A percentile compares a stretch with the other conserved stretches of the same genome.
Evolutionary conservation across 2,329 filamentous ascomycete genomes (phyloP).

Genomic region (Ophiostoma ips): DNA sequence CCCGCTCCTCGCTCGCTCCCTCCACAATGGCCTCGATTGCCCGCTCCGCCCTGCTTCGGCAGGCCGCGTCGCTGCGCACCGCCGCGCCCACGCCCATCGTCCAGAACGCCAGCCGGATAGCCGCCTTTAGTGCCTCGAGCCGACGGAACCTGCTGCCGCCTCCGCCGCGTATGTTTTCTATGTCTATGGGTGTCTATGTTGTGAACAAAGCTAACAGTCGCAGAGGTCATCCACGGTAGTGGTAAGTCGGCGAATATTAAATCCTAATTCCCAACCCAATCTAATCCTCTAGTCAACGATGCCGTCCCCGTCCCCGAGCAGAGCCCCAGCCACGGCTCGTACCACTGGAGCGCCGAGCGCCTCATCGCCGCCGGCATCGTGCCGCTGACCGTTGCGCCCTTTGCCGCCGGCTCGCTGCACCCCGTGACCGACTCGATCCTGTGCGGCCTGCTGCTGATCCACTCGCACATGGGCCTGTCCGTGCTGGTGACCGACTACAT

Average conservation of each 20-base stretch:
- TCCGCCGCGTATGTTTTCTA: conserved; percentile 56
- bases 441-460: conserved; percentile 69
- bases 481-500: conserved; percentile 86
- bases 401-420: conserved; percentile 83
- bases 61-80: conserved; percentile 25
- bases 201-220: not conserved
- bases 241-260: conserved; percentile 34
- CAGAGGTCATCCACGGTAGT: conserved; percentile 63
- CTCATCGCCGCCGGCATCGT: conserved; percentile 67
- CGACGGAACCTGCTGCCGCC: conserved; percentile 66
- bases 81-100: conserved; percentile 15
- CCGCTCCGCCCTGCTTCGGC: conserved; percentile 41
- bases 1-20: not conserved
- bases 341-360: conserved; percentile 97
- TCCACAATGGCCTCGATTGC: conserved; percentile 41
- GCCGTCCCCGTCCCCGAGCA: conserved; percentile 59
- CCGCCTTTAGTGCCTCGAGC: conserved; percentile 77
- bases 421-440: conserved; percentile 76
- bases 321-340: conserved; percentile 74
- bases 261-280: not conserved
- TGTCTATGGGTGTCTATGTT: not conserved
- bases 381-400: conserved; percentile 78
- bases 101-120: conserved; percentile 38
- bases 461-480: conserved; percentile 94
- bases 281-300: conserved; percentile 57